phyloP scores from a whole-genome alignment of 2,329 filamentous ascomycete genomes.

The Apiospora malaysiana region DNA sequence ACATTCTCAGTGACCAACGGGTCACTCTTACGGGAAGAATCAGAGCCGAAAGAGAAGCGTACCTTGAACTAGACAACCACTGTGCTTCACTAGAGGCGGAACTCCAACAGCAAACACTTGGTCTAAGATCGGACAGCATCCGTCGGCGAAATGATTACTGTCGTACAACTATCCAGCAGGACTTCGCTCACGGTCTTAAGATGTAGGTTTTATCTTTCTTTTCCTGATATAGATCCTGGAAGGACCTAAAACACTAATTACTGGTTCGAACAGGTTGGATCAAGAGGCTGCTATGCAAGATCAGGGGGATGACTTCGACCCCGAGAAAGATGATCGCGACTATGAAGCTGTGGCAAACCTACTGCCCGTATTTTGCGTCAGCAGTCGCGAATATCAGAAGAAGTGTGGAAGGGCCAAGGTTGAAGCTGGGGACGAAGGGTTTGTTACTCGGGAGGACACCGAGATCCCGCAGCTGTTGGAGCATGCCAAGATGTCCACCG shows the following conservation, averaged over 20 bases:
- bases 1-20: background rate
- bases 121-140: background rate
- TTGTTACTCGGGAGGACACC: background rate
- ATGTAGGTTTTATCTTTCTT: background rate
- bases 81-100: background rate
- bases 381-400: slow-evolving; percentile 66
- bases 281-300: slow-evolving; percentile 56
- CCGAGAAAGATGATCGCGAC: slow-evolving; percentile 55
- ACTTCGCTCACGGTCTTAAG: background rate
- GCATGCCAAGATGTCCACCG: slow-evolving; percentile 64
- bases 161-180: background rate
- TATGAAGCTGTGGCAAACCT: slow-evolving; percentile 58
- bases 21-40: background rate
- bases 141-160: background rate
- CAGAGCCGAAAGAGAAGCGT: background rate
- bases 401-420: slow-evolving; percentile 57
- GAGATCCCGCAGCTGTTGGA: slow-evolving; percentile 58
- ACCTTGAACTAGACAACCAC: background rate
- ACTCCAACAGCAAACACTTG: background rate
- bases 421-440: slow-evolving; percentile 43
- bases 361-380: slow-evolving; percentile 70
- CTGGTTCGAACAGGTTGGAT: slow-evolving; percentile 48
- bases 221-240: background rate
- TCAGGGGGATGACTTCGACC: slow-evolving; percentile 60
- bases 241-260: background rate